Base-by-base conservation (phyloP, 2,329 filamentous ascomycete species). In the Fusarium guadeloupense region DNA sequence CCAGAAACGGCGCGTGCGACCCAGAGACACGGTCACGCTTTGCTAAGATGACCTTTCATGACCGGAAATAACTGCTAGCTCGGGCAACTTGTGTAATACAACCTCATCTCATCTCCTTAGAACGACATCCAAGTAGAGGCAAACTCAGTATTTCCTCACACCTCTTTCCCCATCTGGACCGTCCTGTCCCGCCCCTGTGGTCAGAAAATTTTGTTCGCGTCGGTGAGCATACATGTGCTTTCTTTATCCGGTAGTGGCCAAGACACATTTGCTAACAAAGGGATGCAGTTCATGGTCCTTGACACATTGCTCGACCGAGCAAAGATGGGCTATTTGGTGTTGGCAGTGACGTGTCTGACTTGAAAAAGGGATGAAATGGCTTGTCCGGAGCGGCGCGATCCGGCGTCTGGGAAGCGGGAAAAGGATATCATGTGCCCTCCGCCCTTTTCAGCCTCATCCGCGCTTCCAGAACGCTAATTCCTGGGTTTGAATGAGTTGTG, bases 321-420 rank as follows among this genome's bases (percentile, higher is more conserved):
- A 19, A 33, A 23, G 12, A 28, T 48, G 31, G 33, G 17, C 33
- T 48, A 35, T 39, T 16, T 25, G 41, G 43, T 42, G 39, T 38
- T 54, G 37, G 14, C 28, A 13, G 33, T 55, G 54, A 46, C 48
- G 41, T 46, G 23, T 30, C 30, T n/a, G 23, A 45, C 21, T 25
- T 20, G 21, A n/a, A 19, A 28, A 41, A 57, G 46, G 35, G 55
- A 58, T 46, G 28, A 17, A 40, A 52, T 53, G 38, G 50, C 46
- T 45, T 39, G 28, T 42, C 60, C 38, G 60, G 60, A 34, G 60
- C 61, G 61, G 52, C 47, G 47, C 61, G 56, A 54, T 62, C 61
- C 61, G 39, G 56, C 58, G 61, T 62, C 47, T 65, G 37, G 40
- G 48, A 35, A 31, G 33, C 12, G 45, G 35, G 19, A 42, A 39